These are phyloP conservation scores for Sanguinoderma infundibulare DNA, from an alignment of 1,284 basidiomycete species.

Conservation along the genomic window DNA sequence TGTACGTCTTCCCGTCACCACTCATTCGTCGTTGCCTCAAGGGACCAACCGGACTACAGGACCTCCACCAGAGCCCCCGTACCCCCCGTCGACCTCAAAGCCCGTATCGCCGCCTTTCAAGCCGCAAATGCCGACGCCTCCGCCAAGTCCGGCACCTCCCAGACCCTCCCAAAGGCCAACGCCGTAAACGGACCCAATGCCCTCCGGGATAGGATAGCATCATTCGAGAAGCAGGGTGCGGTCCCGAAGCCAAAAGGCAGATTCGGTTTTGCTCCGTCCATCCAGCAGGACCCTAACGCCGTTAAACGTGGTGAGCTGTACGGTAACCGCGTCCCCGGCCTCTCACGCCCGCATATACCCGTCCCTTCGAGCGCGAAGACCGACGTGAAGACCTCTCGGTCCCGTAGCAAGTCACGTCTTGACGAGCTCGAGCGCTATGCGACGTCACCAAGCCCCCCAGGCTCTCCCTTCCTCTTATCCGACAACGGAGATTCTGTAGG, in stretches of 20 bases:
- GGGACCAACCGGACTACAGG: constrained; percentile 25
- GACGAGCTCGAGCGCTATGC: constrained; percentile 22
- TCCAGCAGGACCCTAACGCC: constrained; percentile 46
- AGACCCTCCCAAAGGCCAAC: constrained; percentile 36
- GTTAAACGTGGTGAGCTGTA: constrained; percentile 66
- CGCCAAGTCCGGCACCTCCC: constrained; percentile 23
- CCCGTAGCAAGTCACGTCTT: constrained; percentile 12
- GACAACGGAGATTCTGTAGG: constrained; percentile 19
- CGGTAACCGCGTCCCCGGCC: constrained; percentile 67
- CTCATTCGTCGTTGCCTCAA: constrained; percentile 15
- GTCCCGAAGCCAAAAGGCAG: constrained; percentile 74
- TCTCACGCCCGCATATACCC: constrained; percentile 33
- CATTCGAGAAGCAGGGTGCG: constrained; percentile 77
- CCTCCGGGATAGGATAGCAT: constrained; percentile 74
- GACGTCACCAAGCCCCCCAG: constrained; percentile 21
- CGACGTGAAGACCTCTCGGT: constrained; percentile 9
- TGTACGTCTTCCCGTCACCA: constrained; percentile 26
- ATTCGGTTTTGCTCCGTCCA: constrained; percentile 72
- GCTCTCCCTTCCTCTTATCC: constrained; percentile 18
- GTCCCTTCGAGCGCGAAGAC: constrained; percentile 16
- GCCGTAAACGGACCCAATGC: constrained; percentile 41
- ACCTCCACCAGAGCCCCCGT: constrained; percentile 42
- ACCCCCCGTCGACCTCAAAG: constrained; percentile 65
- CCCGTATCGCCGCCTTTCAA: constrained; percentile 76
- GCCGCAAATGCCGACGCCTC: constrained; percentile 51